These are phyloP conservation scores for Psophocarpus tetragonolobus DNA, from an alignment of 306 rosid species.

Conservation along the genomic window DNA sequence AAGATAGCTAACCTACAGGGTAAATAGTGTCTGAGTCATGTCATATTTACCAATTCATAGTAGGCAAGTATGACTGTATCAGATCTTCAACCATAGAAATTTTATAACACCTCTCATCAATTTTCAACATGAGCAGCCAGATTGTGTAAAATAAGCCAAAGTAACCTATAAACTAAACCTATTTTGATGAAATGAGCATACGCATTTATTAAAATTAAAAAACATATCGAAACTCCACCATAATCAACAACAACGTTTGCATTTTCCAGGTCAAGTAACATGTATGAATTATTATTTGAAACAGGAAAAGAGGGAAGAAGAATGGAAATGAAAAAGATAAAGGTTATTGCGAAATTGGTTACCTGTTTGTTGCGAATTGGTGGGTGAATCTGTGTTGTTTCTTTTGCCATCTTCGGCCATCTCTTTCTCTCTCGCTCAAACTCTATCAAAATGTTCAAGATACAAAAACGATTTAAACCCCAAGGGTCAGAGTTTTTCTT, in stretches of 20 bases:
- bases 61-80: background rate
- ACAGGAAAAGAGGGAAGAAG: background rate
- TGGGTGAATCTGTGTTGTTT: constrained; percentile 42
- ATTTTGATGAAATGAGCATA: background rate
- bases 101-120: background rate
- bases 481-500: too few species aligned
- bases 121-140: background rate
- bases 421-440: background rate
- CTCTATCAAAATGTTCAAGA: background rate
- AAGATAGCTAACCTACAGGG: background rate
- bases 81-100: background rate
- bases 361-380: constrained; percentile 71
- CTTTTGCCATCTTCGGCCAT: constrained; percentile 43
- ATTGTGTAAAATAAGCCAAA: background rate
- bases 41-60: background rate
- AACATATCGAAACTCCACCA: background rate
- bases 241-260: background rate
- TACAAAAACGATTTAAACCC: background rate
- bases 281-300: too few species aligned
- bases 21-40: background rate
- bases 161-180: background rate
- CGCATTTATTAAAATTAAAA: background rate
- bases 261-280: background rate
- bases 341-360: constrained; percentile 6
- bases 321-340: background rate